Evolutionary conservation across 2,329 filamentous ascomycete species (phyloP).

Genomic region (Fusarium lateritium): DNA sequence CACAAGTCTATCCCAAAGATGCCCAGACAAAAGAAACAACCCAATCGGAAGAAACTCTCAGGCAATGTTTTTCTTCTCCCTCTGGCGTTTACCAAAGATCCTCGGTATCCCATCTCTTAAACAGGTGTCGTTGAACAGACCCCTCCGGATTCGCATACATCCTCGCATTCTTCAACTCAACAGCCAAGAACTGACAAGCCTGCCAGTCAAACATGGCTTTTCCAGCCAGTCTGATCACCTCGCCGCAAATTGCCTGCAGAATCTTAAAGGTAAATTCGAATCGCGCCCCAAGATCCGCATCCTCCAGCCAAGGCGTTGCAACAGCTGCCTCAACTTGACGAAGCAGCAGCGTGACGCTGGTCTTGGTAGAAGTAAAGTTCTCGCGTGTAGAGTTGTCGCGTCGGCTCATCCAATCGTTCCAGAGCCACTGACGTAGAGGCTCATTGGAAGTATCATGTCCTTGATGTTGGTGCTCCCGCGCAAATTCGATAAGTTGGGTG

Average conservation of each 20-base stretch:
- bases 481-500: conserved; percentile 26
- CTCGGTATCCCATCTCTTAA: conserved; percentile 23
- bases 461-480: conserved; percentile 11
- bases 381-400: conserved; percentile 17
- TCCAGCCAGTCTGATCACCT: conserved; percentile 27
- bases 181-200: conserved; percentile 34
- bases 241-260: conserved; percentile 14
- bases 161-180: conserved; percentile 31
- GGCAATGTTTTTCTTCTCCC: too few species aligned
- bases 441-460: conserved; percentile 23
- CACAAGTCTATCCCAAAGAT: conserved; percentile 1
- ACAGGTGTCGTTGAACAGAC: conserved; percentile 28
- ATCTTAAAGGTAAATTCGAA: conserved; percentile 22
- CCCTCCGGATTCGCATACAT: conserved; percentile 34
- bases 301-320: conserved; percentile 25
- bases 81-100: neutral
- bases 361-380: conserved; percentile 31
- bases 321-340: conserved; percentile 23
- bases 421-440: conserved; percentile 27
- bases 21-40: neutral
- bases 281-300: conserved; percentile 7
- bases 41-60: neutral
- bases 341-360: conserved; percentile 17
- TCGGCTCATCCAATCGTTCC: conserved; percentile 26
- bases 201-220: conserved; percentile 31